Evolutionary conservation across 768 basidiomycete genomes (phyloP), one percentile per base, ranked within the genome.

Genomic region (Lactarius sanguifluus): DNA sequence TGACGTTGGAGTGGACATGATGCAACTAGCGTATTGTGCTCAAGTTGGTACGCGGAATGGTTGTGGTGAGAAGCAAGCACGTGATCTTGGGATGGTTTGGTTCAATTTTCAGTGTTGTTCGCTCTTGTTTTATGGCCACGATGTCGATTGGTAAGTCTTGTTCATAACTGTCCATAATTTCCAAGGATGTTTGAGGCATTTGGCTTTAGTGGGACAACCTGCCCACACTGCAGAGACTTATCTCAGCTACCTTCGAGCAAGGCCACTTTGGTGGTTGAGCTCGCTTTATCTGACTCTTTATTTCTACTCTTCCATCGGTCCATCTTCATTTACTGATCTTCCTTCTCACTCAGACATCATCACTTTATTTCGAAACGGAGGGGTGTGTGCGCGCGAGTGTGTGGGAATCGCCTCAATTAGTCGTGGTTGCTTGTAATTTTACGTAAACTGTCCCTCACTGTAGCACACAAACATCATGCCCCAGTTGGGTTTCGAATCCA

Each of bases 161-260:
- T 70, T 3, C 59, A 20, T 59, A 28, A 54, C 28, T 58, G 56
- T 61, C 59, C 57, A 2, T 38, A 67, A 57, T 57, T 59, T 47
- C 59, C 62, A 69, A 85, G 88, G 90, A 91, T 91, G 89, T 87
- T 90, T 90, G 90, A 91, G 90, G 90, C 90, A 91, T 91, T 91
- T 91, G 89, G 90, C 90, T 91, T 91, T 90, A 91, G 89, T 85
- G 79, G 83, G 81, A 68, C 25, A 30, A 72, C 12, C 71, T 77
- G 23, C 85, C 83, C 84, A 86, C 88, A 80, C 76, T 91, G 90
- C 87, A 89, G 90, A 92, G 88, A 86, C 71, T 75, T 82, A 90
- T 85, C 90, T 92, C 90, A 91, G 89, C 90, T 91, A 91, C 90
- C 90, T 92, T 90, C 88, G 85, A 85, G 81, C 80, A 76, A 57